These are phyloP conservation scores for Claviceps fusiformis DNA, from an alignment of 2,329 filamentous ascomycete genomes.

Conservation along the genomic window DNA sequence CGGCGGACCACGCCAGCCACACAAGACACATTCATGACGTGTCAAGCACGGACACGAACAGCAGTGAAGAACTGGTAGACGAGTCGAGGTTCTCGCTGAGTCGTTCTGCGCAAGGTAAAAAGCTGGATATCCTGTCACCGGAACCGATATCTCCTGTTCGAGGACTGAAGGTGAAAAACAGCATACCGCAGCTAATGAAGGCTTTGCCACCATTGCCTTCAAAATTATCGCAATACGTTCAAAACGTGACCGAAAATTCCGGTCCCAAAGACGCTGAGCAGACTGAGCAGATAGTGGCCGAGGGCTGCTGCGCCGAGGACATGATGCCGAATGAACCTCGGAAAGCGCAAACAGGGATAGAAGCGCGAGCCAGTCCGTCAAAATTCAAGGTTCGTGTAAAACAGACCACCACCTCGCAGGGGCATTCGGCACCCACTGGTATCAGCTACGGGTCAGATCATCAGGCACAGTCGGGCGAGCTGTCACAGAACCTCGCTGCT, in stretches of 20 bases:
- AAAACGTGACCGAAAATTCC: neutral
- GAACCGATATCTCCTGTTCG: conserved; percentile 33
- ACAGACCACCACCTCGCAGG: conserved; percentile 8
- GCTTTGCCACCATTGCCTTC: conserved; percentile 32
- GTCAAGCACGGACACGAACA: conserved; percentile 12
- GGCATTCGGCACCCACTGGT: neutral
- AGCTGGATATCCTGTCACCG: conserved; percentile 28
- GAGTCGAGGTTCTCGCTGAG: conserved; percentile 2
- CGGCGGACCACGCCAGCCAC: neutral
- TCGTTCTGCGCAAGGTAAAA: conserved; percentile 4
- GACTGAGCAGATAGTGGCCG: neutral
- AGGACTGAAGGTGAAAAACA: conserved; percentile 32
- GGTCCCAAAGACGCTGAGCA: neutral
- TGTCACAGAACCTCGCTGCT: neutral
- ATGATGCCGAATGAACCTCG: neutral
- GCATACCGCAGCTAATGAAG: conserved; percentile 39
- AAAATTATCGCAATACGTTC: conserved; percentile 7
- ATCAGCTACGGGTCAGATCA: neutral
- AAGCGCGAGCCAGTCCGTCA: conserved; percentile 6
- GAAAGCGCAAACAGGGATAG: neutral
- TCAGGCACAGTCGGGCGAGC: neutral
- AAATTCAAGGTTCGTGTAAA: conserved; percentile 18
- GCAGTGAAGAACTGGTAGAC: conserved; percentile 4
- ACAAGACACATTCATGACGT: conserved; percentile 14
- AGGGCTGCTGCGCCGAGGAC: neutral